A percentile compares a stretch with the other conserved stretches of the same genome.
phyloP scores from a whole-genome alignment of 2,329 filamentous ascomycete genomes.

The Albophoma yamanashiensis region DNA sequence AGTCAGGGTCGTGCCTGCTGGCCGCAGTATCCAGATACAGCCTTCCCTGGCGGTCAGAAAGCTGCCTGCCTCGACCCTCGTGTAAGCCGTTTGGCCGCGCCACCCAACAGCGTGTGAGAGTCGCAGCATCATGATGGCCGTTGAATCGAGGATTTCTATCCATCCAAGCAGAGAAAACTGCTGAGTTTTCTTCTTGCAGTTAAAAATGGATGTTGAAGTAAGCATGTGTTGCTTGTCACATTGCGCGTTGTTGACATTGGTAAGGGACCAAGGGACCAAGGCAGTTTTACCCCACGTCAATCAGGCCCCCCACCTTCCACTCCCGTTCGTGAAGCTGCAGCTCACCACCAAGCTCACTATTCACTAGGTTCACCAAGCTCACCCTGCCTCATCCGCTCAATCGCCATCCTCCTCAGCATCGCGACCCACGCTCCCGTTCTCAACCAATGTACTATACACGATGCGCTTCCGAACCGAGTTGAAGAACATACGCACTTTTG shows the following conservation, averaged over 20 bases:
- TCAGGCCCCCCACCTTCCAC: neutral
- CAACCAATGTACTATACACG: conserved; percentile 12
- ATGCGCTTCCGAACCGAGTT: conserved; percentile 60
- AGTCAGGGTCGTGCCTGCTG: neutral
- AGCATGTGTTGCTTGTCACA: too few relatives aligned
- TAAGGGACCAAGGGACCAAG: too few relatives aligned
- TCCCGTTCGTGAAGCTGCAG: neutral
- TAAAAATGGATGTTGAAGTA: too few relatives aligned
- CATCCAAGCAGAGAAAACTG: too few relatives aligned
- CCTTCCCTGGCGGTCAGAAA: neutral
- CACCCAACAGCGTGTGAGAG: neutral
- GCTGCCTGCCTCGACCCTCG: neutral
- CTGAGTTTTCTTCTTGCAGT: too few relatives aligned
- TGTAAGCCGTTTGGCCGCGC: neutral
- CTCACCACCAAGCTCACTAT: neutral
- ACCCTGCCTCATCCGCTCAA: too few relatives aligned
- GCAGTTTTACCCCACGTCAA: neutral
- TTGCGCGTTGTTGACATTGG: too few relatives aligned
- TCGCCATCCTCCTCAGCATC: neutral
- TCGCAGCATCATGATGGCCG: too few relatives aligned
- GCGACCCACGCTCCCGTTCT: neutral
- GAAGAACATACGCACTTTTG: conserved; percentile 55
- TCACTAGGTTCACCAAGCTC: too few relatives aligned
- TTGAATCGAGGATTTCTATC: too few relatives aligned
- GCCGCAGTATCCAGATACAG: neutral